phyloP scores from a whole-genome alignment of 73 alveolate genomes.

The Blepharisma stoltei region DNA sequence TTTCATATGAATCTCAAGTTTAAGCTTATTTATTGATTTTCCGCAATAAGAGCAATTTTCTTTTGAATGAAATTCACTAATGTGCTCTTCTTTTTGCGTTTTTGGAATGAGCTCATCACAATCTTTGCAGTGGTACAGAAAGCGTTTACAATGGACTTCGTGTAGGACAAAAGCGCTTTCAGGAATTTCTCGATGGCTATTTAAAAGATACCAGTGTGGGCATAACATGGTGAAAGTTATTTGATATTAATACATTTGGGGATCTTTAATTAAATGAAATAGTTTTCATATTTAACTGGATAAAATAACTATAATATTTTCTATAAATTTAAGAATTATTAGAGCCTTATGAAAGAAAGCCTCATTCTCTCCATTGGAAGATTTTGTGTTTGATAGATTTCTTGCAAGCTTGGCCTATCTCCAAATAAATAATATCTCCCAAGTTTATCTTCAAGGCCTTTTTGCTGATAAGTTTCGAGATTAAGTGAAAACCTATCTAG shows the following conservation, averaged over 20 bases:
- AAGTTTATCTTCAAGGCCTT: constrained; percentile 1
- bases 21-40: neutral
- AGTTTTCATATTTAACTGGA: too few relatives aligned
- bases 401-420: neutral
- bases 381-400: neutral
- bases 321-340: too few relatives aligned
- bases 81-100: neutral
- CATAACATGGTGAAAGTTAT: neutral
- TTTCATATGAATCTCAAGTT: neutral
- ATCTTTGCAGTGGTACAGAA: neutral
- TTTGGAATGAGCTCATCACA: constrained; percentile 17
- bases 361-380: too few relatives aligned
- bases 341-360: too few relatives aligned
- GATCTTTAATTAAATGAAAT: too few relatives aligned
- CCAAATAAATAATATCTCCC: constrained; percentile 2
- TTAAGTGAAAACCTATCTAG: neutral
- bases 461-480: neutral
- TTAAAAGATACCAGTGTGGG: constrained; percentile 5
- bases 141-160: constrained; percentile 26
- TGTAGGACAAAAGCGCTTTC: neutral
- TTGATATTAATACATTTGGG: too few relatives aligned
- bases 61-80: neutral
- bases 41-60: constrained; percentile 2
- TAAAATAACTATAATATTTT: too few relatives aligned
- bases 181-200: neutral